Evolutionary conservation across 176 grass and related monocot genomes (phyloP), one percentile per base, ranked within the genome.

Genomic region (Chrysopogon serrulatus): DNA sequence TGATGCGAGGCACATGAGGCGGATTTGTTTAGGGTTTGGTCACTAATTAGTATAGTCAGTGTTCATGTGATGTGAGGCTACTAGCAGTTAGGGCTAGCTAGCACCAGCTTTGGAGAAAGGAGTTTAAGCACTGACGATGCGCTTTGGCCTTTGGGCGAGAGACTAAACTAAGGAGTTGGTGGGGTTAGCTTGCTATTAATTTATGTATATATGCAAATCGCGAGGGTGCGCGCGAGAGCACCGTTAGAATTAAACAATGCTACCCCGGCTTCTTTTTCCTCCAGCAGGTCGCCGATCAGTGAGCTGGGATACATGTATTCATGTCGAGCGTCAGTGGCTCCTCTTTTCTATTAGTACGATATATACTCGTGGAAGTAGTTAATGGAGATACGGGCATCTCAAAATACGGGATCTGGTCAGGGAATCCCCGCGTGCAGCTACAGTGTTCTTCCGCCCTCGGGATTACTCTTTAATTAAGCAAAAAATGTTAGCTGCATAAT

Each of bases 1-100:
- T 17, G 69, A 23, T 13, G 75, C 67, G 16, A 53, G 78, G 63
- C 75, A 47, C 81, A 80, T 48, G 86, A 84, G 43, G 54, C 4
- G 24, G 28, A 9, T 41, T 78, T 13, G 1, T 42, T 64, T 67
- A 59, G 49, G 17, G 33, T 19, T 53, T 28, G n/a, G 21, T 2
- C 21, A n/a, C 23, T 24, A 1, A 51, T 5, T 10, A 24, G 5
- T 28, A n/a, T n/a, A 23, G 5, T 28, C 13, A 56, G 85, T 40
- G 48, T 85, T 76, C 83, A 62, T 76, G 79, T 82, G 71, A 62
- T 76, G 79, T 82, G 71, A 56, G 48, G 10, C 19, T 62, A 61
- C 17, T 53, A 21, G 21, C 21, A 11, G 57, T 24, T 5, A 19
- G 54, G 19, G 31, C 39, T 33, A 48, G 31, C 41, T 40, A 16